Conservation (phyloP, 805 yeast genomes). For the Kuraishia capsulata region DNA sequence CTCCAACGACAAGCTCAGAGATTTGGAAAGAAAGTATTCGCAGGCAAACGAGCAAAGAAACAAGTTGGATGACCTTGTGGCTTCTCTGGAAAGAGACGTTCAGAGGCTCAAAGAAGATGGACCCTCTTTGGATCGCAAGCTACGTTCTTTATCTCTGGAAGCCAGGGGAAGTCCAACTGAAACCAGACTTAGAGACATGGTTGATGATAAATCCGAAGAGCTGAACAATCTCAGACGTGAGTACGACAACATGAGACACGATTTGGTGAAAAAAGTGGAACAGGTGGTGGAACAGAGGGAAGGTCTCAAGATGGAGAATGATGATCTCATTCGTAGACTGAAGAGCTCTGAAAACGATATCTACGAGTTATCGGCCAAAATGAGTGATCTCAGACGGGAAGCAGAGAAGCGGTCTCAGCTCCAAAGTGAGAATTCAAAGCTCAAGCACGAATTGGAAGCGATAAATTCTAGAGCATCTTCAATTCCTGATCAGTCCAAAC, state of each 20-base stretch:
- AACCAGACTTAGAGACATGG: conserved; percentile 10
- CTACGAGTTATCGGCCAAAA: not conserved
- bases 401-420: not conserved
- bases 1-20: not conserved
- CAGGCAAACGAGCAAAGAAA: conserved; percentile 1
- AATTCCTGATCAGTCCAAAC: not conserved
- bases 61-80: not conserved
- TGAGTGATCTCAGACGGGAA: not conserved
- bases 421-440: no score
- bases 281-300: conserved; percentile 20
- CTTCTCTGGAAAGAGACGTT: not conserved
- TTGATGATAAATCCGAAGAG: conserved; percentile 13
- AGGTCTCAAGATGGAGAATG: not conserved
- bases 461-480: not conserved
- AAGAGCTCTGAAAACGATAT: conserved; percentile 1
- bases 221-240: conserved; percentile 9
- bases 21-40: not conserved
- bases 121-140: conserved; percentile 1
- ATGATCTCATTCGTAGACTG: not conserved
- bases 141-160: conserved; percentile 2
- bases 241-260: not conserved
- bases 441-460: not conserved
- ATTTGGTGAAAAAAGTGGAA: conserved; percentile 12
- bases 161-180: conserved; percentile 6
- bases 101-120: not conserved